Base-by-base conservation (phyloP, 345 rosid genomes). In the Dipteronia dyeriana region DNA sequence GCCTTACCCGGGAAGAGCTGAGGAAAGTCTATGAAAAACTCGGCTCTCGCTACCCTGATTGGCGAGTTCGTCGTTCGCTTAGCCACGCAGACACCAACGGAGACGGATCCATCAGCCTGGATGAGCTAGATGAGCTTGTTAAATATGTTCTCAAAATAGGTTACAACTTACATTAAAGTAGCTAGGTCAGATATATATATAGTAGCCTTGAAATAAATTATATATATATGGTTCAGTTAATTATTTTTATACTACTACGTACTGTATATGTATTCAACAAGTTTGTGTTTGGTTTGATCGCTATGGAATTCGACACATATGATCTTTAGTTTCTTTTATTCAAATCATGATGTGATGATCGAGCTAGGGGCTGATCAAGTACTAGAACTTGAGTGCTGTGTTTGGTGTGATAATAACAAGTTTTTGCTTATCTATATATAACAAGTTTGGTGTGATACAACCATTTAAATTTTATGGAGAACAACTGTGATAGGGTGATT, bases 81-180 rank as follows among this genome's bases (percentile, higher is more conserved):
- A 34, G 14, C 69, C 75, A 51, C 47, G 84, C 84, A 14, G 86
- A 84, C 47, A 1, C 9, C 0, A 63, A 84, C 17, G 79, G 77
- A 4, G 86, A 84, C 6, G 84, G 84, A 17, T 20, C 7, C 29
- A 75, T 84, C 54, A 31, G 75, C 13, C 0, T 38, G 3, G 66
- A 71, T 0, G 86, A 84, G 78, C 57, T 84, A 5, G 75, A 78
- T 34, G 68, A 59, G 7, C 80, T 84, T 26, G 72, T 77, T 31
- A 75, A 71, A 41, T 83, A 83, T 78, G 83, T 31, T 31, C 25
- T 19, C 53, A 56, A 62, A 13, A 34, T 43, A 16, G 80, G 78
- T 23, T 83, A 79, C 20, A 0, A 16, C 34, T 14, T 79, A 16
- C 23, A 43, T 2, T 73, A 54, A 19, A 5, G 1, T 25, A 9